Percentiles rank a stretch among this genome's conserved stretches.
Conservation (phyloP, 768 basidiomycete species). For the Boletales sp. region DNA sequence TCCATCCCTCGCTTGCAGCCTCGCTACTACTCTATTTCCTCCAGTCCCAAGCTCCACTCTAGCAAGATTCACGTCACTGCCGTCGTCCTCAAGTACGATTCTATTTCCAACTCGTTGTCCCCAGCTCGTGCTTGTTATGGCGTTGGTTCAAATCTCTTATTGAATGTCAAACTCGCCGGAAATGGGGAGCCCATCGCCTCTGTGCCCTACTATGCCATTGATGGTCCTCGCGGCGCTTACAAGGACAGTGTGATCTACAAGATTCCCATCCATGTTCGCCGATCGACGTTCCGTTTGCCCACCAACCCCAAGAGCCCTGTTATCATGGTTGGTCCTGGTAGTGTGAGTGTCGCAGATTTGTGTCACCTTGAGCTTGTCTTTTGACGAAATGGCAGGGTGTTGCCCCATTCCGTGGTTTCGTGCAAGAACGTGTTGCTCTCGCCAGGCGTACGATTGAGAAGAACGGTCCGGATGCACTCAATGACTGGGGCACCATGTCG, state of each 20-base stretch:
- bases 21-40: slow-evolving; percentile 98
- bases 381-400: slow-evolving; percentile 65
- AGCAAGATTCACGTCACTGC: slow-evolving; percentile 89
- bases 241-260: slow-evolving; percentile 68
- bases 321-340: slow-evolving; percentile 99
- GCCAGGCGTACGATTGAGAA: slow-evolving; percentile 94
- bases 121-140: slow-evolving; percentile 74
- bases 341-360: slow-evolving; percentile 52
- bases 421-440: slow-evolving; percentile 96
- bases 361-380: neutral
- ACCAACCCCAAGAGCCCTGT: slow-evolving; percentile 98
- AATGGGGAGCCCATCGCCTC: slow-evolving; percentile 53
- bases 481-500: slow-evolving; percentile 92
- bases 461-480: slow-evolving; percentile 89
- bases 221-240: slow-evolving; percentile 88
- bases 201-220: slow-evolving; percentile 76
- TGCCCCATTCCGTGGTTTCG: slow-evolving; percentile 98
- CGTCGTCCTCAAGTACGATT: slow-evolving; percentile 93
- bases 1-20: slow-evolving; percentile 92
- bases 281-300: slow-evolving; percentile 95
- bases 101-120: slow-evolving; percentile 49
- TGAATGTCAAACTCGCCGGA: slow-evolving; percentile 82
- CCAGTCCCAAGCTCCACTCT: slow-evolving; percentile 90
- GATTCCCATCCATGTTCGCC: slow-evolving; percentile 89
- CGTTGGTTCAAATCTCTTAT: slow-evolving; percentile 91